Base-by-base conservation (phyloP, 768 basidiomycete species). In the Serendipita sp. region DNA sequence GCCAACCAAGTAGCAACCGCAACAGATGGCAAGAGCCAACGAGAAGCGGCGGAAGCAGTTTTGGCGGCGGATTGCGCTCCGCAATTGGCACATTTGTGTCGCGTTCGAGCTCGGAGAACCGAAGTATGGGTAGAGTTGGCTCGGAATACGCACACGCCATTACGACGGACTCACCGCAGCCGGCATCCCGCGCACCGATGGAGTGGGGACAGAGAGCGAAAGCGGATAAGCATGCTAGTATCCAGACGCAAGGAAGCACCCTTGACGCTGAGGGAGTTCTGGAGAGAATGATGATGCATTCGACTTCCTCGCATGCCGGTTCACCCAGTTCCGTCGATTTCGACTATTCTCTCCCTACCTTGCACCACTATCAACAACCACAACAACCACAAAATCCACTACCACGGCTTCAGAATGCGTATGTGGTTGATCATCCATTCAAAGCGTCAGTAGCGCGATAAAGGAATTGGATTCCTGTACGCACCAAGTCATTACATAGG, bases 21-120 rank as follows among this genome's bases (percentile, higher is more conserved):
- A 2, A 14, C 14, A 38, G 14, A 38, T 38, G 38, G 38, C 38
- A 38, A 7, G 38, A 38, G 4, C 24, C 53, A 26, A 28, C 26
- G 11, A 58, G 26, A 58, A n/a, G 53, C 26, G 28, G 53, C 16
- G 48, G 26, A 9, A 24, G 48, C 16, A 26, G 26, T 14, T 16
- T 24, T 11, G 48, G 48, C 9, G 45, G 53, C 22, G 53, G 53
- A 31, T 5, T 30, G 17, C 53, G 53, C 24, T 58, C 53, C n/a
- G 53, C 53, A n/a, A 58, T 34, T 13, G 33, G 53, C 53, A 58
- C 53, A 11, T 58, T 30, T 58, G 31, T 34, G 53, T 58, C 53
- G 13, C 17, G 53, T 22, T 58, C 26, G 5, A 48, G 45, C n/a
- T 48, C 45, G 5, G 45, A 48, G 5, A 24, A 11, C 30, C 24